A percentile compares a stretch with the other conserved stretches of the same genome.
Conservation (phyloP, 176 grass and related monocot species). For the Triticum monococcum region DNA sequence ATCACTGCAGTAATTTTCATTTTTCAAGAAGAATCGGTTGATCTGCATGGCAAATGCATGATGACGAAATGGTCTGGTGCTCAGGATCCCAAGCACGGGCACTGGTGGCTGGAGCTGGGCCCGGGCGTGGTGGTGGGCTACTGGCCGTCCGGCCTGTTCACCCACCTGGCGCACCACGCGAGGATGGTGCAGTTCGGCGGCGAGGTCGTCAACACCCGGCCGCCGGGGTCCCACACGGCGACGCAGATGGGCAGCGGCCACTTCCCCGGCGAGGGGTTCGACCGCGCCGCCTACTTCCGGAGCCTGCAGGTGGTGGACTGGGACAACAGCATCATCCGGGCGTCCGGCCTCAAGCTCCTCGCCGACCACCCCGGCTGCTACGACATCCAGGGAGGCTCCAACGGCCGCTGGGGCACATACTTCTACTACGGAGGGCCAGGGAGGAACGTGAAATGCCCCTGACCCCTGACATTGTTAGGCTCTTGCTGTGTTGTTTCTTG, state of each 20-base stretch:
- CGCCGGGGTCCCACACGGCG: conserved; percentile 58
- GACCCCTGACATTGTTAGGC: neutral
- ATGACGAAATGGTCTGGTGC: neutral
- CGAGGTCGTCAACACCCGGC: conserved; percentile 64
- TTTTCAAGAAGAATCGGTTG: neutral
- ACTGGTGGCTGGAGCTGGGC: conserved; percentile 86
- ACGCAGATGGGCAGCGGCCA: conserved; percentile 94
- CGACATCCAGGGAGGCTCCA: conserved; percentile 66
- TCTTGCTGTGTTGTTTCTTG: neutral
- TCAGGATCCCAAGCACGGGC: conserved; percentile 82
- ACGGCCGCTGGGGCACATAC: conserved; percentile 61
- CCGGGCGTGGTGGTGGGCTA: conserved; percentile 63
- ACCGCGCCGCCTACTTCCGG: conserved; percentile 76
- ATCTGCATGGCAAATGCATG: neutral
- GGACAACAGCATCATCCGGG: conserved; percentile 81
- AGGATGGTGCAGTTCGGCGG: conserved; percentile 94
- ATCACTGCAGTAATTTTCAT: neutral
- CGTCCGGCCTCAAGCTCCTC: conserved; percentile 55
- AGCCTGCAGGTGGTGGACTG: conserved; percentile 87
- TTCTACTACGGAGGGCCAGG: conserved; percentile 92
- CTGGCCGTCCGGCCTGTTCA: conserved; percentile 89
- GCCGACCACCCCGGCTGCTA: conserved; percentile 80
- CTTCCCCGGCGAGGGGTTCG: conserved; percentile 63
- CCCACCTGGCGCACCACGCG: conserved; percentile 67
- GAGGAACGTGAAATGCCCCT: conserved; percentile 68